These are phyloP conservation scores for Leccinum rimulosum DNA, from an alignment of 768 basidiomycete species.

Conservation along the genomic window DNA sequence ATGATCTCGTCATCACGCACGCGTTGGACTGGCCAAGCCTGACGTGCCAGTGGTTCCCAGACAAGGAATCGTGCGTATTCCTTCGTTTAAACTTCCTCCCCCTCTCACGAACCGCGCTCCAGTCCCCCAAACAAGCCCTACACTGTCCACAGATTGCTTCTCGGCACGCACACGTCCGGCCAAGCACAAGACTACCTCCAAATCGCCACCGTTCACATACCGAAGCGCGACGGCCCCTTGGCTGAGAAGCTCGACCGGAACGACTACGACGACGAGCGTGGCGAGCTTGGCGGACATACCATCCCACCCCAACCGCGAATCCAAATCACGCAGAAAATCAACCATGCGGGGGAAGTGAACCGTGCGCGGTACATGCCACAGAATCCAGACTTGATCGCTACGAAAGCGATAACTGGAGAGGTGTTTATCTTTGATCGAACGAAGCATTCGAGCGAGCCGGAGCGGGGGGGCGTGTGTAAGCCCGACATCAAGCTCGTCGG, in stretches of 20 bases:
- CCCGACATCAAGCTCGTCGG: constrained; percentile 91
- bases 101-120: not conserved
- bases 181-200: constrained; percentile 93
- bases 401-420: constrained; percentile 88
- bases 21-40: constrained; percentile 97
- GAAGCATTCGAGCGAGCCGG: constrained; percentile 92
- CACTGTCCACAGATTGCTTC: constrained; percentile 88
- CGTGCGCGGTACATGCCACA: constrained; percentile 99
- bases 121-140: constrained; percentile 93
- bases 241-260: constrained; percentile 75
- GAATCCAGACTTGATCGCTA: constrained; percentile 95
- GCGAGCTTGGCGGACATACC: constrained; percentile 91
- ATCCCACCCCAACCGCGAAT: constrained; percentile 84
- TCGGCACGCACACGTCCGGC: constrained; percentile 96
- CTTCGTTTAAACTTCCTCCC: not conserved
- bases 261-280: constrained; percentile 89
- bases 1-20: constrained; percentile 96
- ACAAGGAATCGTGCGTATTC: constrained; percentile 81
- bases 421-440: constrained; percentile 96
- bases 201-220: constrained; percentile 92
- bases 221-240: constrained; percentile 69
- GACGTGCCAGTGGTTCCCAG: constrained; percentile 99
- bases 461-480: constrained; percentile 76
- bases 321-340: constrained; percentile 90
- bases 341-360: constrained; percentile 95